Base-by-base conservation (phyloP, 352 stramenopile species). In the Lagenidium giganteum region DNA sequence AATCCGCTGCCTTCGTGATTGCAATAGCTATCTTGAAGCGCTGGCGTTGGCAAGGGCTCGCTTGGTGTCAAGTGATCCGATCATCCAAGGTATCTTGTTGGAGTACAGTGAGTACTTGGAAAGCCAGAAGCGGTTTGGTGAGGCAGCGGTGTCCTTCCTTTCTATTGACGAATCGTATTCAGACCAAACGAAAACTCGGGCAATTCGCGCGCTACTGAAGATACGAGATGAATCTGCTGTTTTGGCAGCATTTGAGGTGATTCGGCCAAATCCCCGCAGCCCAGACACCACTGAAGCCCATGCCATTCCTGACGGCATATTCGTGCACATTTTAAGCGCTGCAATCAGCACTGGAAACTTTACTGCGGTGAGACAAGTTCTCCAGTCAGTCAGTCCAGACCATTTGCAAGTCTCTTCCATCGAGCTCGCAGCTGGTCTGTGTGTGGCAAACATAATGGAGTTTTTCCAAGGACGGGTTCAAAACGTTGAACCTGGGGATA, bases 21-120 rank as follows among this genome's bases (percentile, higher is more conserved):
- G 62, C 3, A 32, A 59, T 11, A 48, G 69, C 27, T 82, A 66
- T 42, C 46, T 44, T 2, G 80, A 92, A 70, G 80, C 80, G 2
- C 42, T 88, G 11, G 65, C 62, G 4, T 55, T 92, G 18, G 65
- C 76, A 45, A 34, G 54, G 20, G 59, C 65, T 18, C 64, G 67
- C 8, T 58, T 83, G 16, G 65, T 69, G 11, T 34, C 60, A 3
- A 40, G 36, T 9, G 67, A 87, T 29, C 46, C 59, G 12, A 42
- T 87, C 1, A 36, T 78, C 11, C n/a, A 56, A 3, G 50, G 66
- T 12, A 74, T 59, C 0, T 37, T 68, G 51, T 59, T 63, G 51
- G 54, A 61, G 21, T 78, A 76, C 25, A 60, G 52, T 1, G 40
- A 60, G 3, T 64, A 61, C 12, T 59, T 88, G 8, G 51, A 63